These are phyloP conservation scores for Calcarisporium arbuscula DNA, from an alignment of 2,329 filamentous ascomycete genomes.

Conservation along the genomic window DNA sequence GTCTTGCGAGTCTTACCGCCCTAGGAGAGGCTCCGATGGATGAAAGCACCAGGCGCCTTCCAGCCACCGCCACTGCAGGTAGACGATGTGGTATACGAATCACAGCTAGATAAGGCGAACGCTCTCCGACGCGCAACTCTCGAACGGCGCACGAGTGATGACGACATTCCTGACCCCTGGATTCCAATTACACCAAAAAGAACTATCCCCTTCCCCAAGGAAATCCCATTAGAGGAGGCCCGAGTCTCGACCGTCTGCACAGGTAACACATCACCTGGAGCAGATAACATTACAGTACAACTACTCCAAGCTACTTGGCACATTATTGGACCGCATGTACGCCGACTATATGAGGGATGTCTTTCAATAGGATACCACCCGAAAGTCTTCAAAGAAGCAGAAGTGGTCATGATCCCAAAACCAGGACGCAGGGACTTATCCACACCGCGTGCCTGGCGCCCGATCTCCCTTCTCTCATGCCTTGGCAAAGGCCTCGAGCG, in stretches of 20 bases:
- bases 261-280: slow-evolving; percentile 1
- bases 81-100: no score
- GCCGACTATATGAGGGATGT: slow-evolving; percentile 12
- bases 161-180: no score
- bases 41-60: no score
- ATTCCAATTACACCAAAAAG: no score
- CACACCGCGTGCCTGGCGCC: slow-evolving; percentile 13
- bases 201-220: no score
- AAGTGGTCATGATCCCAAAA: slow-evolving; percentile 19
- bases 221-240: no score
- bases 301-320: slow-evolving; percentile 1
- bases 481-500: slow-evolving; percentile 21
- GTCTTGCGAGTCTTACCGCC: no score
- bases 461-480: slow-evolving; percentile 18
- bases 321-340: slow-evolving; percentile 4
- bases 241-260: background rate
- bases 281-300: background rate
- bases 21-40: no score
- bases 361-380: slow-evolving; percentile 14
- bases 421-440: slow-evolving; percentile 14
- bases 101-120: no score
- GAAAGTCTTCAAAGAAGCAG: slow-evolving; percentile 13
- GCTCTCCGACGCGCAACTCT: no score
- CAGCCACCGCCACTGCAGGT: no score
- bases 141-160: no score